Base-by-base conservation (phyloP, 441 rosid species). In the Gossypium laxum region DNA sequence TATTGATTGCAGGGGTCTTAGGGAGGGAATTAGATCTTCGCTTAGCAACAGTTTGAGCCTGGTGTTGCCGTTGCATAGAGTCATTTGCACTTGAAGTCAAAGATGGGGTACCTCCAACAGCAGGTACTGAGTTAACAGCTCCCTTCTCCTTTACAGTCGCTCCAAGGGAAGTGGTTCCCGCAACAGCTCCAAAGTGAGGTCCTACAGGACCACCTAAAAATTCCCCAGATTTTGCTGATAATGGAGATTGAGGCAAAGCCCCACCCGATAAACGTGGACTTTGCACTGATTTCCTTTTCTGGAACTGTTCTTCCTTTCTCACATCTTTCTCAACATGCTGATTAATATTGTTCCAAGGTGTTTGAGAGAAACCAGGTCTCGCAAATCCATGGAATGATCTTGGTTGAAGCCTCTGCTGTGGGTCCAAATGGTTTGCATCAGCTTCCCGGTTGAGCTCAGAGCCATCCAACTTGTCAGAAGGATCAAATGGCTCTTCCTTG, bases 211-310 rank as follows among this genome's bases (percentile, higher is more conserved):
- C 90, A 79, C 86, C 86, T 41, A 98, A 95, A 76, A 92, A 89
- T 74, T 95, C 98, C 63, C 98, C 99, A 73, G 99, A 95, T 84
- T 87, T 95, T 65, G 99, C 88, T 51, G 97, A 92, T 69, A 88
- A 80, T 50, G 97, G 98, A 61, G 99, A 92, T 54, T 92, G 98
- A 75, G 91, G 87, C 81, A 88, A 80, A 65, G 86, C 85, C 70
- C 99, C 97, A 61, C 87, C 67, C 11, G 98, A 89, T 78, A 91
- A 61, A 51, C 90, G 84, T 30, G 99, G 99, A 77, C 98, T 95
- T 77, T 89, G 99, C 52, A 74, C 95, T 1, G 89, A 67, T 79
- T 91, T 86, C 84, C 96, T 86, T 81, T 85, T 87, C 64, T 81
- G 85, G 75, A 84, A 81, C 21, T 82, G 98, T 34, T 94, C 97